These are phyloP conservation scores for Trichophyton rubrum DNA, from an alignment of 2,329 filamentous ascomycete genomes.

Conservation along the genomic window DNA sequence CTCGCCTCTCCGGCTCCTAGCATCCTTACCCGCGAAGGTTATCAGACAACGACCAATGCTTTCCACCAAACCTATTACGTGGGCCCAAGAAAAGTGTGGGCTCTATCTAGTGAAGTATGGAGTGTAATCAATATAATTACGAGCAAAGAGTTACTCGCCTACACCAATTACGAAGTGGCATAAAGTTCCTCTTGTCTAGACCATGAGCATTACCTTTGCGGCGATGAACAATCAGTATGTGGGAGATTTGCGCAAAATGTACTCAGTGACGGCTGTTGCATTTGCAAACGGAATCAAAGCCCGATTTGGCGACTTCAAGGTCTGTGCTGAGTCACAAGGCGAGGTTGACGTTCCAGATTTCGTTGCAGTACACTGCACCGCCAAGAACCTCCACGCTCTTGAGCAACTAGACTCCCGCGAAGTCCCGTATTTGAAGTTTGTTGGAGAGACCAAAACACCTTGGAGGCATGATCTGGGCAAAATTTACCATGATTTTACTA, in stretches of 20 bases:
- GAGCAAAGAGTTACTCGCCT: too few relatives aligned
- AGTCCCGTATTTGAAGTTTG: neutral
- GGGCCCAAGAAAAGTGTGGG: too few relatives aligned
- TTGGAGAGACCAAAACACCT: slow-evolving; percentile 11
- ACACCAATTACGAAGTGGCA: too few relatives aligned
- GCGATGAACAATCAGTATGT: slow-evolving; percentile 11
- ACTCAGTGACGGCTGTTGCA: slow-evolving; percentile 8
- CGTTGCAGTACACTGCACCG: slow-evolving; percentile 2
- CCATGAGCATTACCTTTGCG: slow-evolving; percentile 8
- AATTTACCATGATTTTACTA: neutral
- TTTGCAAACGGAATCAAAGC: neutral
- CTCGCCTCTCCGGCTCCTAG: neutral
- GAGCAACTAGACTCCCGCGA: too few relatives aligned
- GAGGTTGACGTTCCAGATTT: slow-evolving; percentile 2
- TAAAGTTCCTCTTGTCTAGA: too few relatives aligned
- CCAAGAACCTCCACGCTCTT: neutral
- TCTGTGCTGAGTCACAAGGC: slow-evolving; percentile 4
- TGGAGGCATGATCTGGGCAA: slow-evolving; percentile 8
- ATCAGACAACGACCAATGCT: neutral
- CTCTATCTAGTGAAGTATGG: too few relatives aligned
- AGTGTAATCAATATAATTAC: too few relatives aligned
- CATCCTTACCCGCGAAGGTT: neutral
- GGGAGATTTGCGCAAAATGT: slow-evolving; percentile 9
- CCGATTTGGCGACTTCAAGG: slow-evolving; percentile 10
- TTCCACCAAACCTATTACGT: neutral